Evolutionary conservation across 2,329 filamentous ascomycete genomes (phyloP), one percentile per base, ranked within the genome.

Genomic region (Epichloe amarillans): DNA sequence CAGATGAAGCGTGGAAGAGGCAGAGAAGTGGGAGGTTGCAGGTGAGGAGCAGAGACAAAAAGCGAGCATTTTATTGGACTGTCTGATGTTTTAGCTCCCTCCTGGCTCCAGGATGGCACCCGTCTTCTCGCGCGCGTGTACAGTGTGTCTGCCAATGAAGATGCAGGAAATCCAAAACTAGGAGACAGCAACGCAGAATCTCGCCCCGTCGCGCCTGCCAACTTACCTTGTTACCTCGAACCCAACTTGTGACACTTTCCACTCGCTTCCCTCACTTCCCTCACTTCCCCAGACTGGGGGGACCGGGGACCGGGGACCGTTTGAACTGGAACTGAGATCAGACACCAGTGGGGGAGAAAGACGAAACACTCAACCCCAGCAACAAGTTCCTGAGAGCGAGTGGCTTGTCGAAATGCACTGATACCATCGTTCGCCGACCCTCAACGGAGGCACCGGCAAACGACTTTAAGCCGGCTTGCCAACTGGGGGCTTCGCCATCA

Each of bases 111-210:
- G 38, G 12, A 45, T 45, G 50, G 40, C 41, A 35, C 33, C n/a
- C 15, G 26, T 26, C 15, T 44, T 44, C 38, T 47, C 11, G 37
- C 30, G 46, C n/a, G 19, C 26, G 8, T 30, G 26, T 30, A 21
- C 36, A 47, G 26, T 14, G 44, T 37, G 35, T 30, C 51, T 53
- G 48, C 49, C 51, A 55, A 50, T 52, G 52, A 19, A 19, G 19
- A 19, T 19, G 19, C 19, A 19, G 19, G 19, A 19, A 19, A 19
- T 19, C 19, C 19, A 19, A 19, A 19, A 2, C 19, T 2, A 19
- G 19, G 19, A 19, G 19, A 38, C 43, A 49, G 36, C 38, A 38
- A 51, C 41, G 30, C 17, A 36, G 38, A 46, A 8, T n/a, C 37
- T 46, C 26, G 43, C 44, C 40, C 40, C 10, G 47, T 53, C 44